phyloP scores from a whole-genome alignment of 139 green algal species.

The Spirogloea muscicola region DNA sequence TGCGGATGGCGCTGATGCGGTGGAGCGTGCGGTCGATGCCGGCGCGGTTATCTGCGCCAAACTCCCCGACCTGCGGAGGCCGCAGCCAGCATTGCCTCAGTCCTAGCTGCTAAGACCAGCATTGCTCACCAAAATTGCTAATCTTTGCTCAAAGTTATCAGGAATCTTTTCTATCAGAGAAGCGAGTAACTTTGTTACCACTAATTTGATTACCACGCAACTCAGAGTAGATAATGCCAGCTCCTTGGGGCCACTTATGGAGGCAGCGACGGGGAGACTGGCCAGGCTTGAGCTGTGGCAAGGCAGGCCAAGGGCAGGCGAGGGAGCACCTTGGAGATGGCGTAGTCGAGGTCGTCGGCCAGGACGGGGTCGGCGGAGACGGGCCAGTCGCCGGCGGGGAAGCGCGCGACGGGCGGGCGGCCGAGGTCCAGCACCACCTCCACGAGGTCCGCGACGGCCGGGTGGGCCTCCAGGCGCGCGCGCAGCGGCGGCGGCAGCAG shows the following conservation, averaged over 20 bases:
- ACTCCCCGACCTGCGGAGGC: slow-evolving; percentile 64
- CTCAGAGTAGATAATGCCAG: too few species aligned
- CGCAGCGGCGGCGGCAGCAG: slow-evolving; percentile 75
- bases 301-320: too few species aligned
- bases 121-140: too few species aligned
- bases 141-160: too few species aligned
- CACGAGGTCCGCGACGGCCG: slow-evolving; percentile 55
- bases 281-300: too few species aligned
- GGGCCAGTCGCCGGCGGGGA: slow-evolving; percentile 60
- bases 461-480: slow-evolving; percentile 63
- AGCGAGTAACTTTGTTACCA: too few species aligned
- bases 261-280: too few species aligned
- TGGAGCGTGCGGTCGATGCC: slow-evolving; percentile 91
- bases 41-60: slow-evolving; percentile 86
- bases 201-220: too few species aligned
- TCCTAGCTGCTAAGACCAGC: too few species aligned
- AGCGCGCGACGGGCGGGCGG: slow-evolving; percentile 66
- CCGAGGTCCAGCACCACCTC: slow-evolving; percentile 87
- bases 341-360: slow-evolving; percentile 65
- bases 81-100: too few species aligned
- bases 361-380: slow-evolving; percentile 56
- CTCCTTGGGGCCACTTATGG: too few species aligned
- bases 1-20: slow-evolving; percentile 83
- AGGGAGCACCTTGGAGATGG: slow-evolving; percentile 61
- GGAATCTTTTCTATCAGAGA: too few species aligned